Evolutionary conservation across 2,329 filamentous ascomycete species (phyloP).

Genomic region (Apiospora kogelbergensis): DNA sequence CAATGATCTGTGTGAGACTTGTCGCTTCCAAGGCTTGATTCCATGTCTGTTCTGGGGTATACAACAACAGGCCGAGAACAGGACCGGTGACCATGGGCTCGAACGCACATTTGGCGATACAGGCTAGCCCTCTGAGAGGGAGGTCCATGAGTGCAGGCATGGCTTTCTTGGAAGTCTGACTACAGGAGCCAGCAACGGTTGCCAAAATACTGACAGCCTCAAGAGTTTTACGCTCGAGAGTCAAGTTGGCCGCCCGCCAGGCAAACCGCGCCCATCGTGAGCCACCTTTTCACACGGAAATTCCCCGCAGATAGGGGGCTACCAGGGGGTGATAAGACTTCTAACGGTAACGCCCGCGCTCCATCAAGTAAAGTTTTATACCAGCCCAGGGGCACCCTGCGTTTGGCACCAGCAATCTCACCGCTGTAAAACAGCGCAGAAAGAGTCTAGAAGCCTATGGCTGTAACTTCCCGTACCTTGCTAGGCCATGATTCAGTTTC

Average conservation of each 20-base stretch:
- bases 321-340: too few species aligned
- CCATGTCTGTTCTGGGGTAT: conserved; percentile 2
- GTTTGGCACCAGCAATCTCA: too few species aligned
- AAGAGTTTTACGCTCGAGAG: too few species aligned
- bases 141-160: background rate
- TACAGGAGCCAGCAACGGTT: background rate
- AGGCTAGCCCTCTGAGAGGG: background rate
- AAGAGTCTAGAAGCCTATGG: background rate
- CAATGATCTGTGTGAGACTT: background rate
- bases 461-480: background rate
- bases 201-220: background rate
- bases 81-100: background rate
- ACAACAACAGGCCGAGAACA: background rate
- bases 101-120: background rate
- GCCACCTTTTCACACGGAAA: background rate
- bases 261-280: too few species aligned
- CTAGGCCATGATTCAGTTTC: background rate
- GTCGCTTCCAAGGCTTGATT: background rate
- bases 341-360: background rate
- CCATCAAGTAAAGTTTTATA: background rate
- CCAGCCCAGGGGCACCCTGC: background rate
- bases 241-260: too few species aligned
- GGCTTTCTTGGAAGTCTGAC: background rate
- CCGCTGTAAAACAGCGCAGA: too few species aligned
- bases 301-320: too few species aligned